These are phyloP conservation scores for Malassezia cuniculi DNA, from an alignment of 1,284 basidiomycete species.

Conservation along the genomic window DNA sequence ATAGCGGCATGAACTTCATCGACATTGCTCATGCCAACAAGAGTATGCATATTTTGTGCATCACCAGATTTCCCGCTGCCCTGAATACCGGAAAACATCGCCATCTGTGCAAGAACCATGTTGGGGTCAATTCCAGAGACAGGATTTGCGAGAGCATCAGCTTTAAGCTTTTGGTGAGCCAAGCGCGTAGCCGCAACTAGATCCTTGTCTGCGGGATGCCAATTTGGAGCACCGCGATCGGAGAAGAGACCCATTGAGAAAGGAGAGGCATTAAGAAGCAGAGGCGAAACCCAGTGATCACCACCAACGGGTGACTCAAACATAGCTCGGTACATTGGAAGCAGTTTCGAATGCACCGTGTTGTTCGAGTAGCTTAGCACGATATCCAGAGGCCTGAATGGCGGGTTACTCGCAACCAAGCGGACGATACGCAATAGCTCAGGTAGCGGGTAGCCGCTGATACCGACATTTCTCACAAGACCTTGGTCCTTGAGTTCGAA, in stretches of 20 bases:
- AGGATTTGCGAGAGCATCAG: background rate
- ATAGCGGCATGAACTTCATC: slow-evolving; percentile 39
- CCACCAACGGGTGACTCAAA: slow-evolving; percentile 14
- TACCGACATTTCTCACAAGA: slow-evolving; percentile 64
- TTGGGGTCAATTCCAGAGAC: slow-evolving; percentile 9
- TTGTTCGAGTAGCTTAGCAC: slow-evolving; percentile 40
- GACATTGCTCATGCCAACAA: slow-evolving; percentile 36
- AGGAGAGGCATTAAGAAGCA: slow-evolving; percentile 73
- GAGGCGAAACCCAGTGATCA: slow-evolving; percentile 41
- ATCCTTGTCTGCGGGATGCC: slow-evolving; percentile 68
- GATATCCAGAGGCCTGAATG: slow-evolving; percentile 42
- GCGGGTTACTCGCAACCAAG: slow-evolving; percentile 50
- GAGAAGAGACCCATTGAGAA: slow-evolving; percentile 82
- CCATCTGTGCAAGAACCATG: slow-evolving; percentile 22
- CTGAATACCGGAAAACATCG: slow-evolving; percentile 31
- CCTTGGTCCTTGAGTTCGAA: slow-evolving; percentile 66
- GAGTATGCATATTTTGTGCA: too few species aligned
- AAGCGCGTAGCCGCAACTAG: slow-evolving; percentile 48
- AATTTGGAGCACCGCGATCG: slow-evolving; percentile 53
- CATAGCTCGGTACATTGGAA: slow-evolving; percentile 23
- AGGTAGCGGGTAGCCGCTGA: slow-evolving; percentile 81
- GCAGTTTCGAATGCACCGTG: slow-evolving; percentile 35
- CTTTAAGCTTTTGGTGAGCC: slow-evolving; percentile 14
- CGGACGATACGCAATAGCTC: slow-evolving; percentile 70
- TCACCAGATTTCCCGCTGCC: slow-evolving; percentile 12